Base-by-base conservation (phyloP, 352 stramenopile species). In the Phytopythium sindhum region DNA sequence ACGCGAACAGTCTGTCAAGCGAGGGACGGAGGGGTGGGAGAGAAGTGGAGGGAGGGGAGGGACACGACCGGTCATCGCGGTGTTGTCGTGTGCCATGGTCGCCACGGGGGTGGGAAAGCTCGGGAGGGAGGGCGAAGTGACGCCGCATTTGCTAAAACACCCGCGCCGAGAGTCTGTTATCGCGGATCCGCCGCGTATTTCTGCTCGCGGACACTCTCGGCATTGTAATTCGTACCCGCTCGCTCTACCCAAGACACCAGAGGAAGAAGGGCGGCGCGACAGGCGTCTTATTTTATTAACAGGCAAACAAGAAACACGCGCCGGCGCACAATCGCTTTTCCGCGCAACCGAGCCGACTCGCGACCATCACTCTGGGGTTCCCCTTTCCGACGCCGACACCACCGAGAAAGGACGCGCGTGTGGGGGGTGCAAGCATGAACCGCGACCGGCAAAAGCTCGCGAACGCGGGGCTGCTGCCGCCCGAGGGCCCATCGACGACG, bases 371-470 rank as follows among this genome's bases (percentile, higher is more conserved):
- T n/a, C 47, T 26, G 47, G 8, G n/a, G 5, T 9, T 31, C 47
- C 26, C 23, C 10, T 33, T 53, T 53, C 47, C 47, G 41, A 47
- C 41, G 39, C n/a, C n/a, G 41, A 21, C 42, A 23, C 24, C 24
- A 52, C 10, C 19, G 45, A 52, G 45, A 52, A 29, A 52, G 45
- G 45, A 5, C n/a, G 23, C 42, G n/a, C 44, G 23, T 1, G 21
- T 21, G 8, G 12, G 42, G 4, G 24, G 9, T 26, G 12, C 24
- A 52, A 63, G 29, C 15, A 82, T 78, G 72, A 64, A 67, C 21
- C 72, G 68, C 62, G 65, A 85, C 52, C 71, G 66, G 35, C 72
- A 85, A 67, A 77, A 80, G 50, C 70, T 84, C 66, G 59, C 68
- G 57, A 48, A 71, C 63, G 74, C 76, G 31, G 69, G 67, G 7